These are phyloP conservation scores for Chalciporus sphaerocephalus DNA, from an alignment of 768 basidiomycete species.

Conservation along the genomic window DNA sequence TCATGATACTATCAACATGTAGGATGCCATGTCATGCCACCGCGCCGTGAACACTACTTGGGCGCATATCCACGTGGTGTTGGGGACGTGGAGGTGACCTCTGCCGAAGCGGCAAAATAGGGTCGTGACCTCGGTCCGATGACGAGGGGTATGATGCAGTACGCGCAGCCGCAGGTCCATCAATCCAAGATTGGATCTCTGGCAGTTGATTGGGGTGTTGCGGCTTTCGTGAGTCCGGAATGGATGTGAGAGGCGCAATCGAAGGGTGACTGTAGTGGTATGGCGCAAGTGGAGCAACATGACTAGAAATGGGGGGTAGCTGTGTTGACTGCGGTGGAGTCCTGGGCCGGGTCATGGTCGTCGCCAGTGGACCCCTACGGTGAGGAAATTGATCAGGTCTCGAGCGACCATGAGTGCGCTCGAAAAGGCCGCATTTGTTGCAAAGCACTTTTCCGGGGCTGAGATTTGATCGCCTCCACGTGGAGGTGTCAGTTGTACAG, in stretches of 20 bases:
- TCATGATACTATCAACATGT: too few relatives aligned
- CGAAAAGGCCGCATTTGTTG: slow-evolving; percentile 75
- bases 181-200: slow-evolving; percentile 47
- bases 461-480: slow-evolving; percentile 74
- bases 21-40: slow-evolving; percentile 29
- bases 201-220: slow-evolving; percentile 39
- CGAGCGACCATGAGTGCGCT: slow-evolving; percentile 74
- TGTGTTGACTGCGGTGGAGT: slow-evolving; percentile 46
- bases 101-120: slow-evolving; percentile 28
- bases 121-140: slow-evolving; percentile 31
- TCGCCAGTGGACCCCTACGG: slow-evolving; percentile 65
- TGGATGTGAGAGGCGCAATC: slow-evolving; percentile 43
- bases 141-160: slow-evolving; percentile 25
- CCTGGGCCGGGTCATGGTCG: slow-evolving; percentile 43
- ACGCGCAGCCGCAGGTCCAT: slow-evolving; percentile 26
- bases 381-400: slow-evolving; percentile 80
- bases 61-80: slow-evolving; percentile 32
- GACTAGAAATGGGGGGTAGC: slow-evolving; percentile 43
- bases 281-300: slow-evolving; percentile 38
- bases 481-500: slow-evolving; percentile 79
- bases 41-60: slow-evolving; percentile 28
- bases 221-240: slow-evolving; percentile 32
- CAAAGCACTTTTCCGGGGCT: slow-evolving; percentile 73
- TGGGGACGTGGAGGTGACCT: slow-evolving; percentile 32
- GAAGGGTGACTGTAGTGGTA: slow-evolving; percentile 52